Percentiles rank a stretch among this genome's conserved stretches.
phyloP scores from a whole-genome alignment of 1,284 basidiomycete genomes.

The Trichosporon faecale region DNA sequence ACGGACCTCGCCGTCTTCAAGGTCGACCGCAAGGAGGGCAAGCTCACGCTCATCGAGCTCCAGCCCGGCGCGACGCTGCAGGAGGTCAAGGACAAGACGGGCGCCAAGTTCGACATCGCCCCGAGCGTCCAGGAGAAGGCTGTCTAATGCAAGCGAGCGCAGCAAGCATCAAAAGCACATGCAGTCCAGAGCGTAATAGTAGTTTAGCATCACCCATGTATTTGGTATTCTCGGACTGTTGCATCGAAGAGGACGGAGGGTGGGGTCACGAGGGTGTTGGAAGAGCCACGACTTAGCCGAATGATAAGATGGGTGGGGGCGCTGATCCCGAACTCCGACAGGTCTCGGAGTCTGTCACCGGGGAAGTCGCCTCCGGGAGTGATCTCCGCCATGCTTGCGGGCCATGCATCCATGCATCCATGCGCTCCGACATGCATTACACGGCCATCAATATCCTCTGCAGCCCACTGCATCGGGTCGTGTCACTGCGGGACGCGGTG shows the following conservation, averaged over 20 bases:
- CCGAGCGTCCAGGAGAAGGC: conserved; percentile 13
- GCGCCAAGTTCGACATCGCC: conserved; percentile 63
- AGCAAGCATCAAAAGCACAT: no score
- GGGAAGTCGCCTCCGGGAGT: background rate
- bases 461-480: no score
- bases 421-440: no score
- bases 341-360: background rate
- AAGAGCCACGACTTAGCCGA: background rate
- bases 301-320: background rate
- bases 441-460: no score
- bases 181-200: background rate
- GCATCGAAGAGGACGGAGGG: background rate
- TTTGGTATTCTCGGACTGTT: conserved; percentile 9
- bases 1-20: conserved; percentile 81
- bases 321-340: conserved; percentile 2
- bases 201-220: conserved; percentile 6
- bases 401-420: no score
- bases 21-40: conserved; percentile 71
- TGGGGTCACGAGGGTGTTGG: no score
- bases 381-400: background rate
- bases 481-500: background rate
- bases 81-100: conserved; percentile 80
- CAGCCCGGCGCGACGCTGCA: conserved; percentile 77
- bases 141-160: no score
- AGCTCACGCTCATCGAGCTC: conserved; percentile 73